Evolutionary conservation across 208 protist species (phyloP).

Genomic region (Leishmania major): DNA sequence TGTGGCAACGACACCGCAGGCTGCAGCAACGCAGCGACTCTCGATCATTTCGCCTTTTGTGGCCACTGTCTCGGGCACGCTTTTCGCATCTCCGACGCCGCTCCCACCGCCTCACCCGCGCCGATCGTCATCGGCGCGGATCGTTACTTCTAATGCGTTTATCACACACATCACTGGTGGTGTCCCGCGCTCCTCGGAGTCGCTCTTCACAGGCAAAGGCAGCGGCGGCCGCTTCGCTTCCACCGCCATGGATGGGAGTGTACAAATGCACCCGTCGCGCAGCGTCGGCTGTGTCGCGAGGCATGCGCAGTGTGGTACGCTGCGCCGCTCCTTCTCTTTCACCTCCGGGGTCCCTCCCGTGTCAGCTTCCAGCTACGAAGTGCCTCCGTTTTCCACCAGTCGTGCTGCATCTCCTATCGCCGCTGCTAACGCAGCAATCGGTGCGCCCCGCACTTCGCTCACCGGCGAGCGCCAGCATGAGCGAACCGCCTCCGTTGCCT

Average conservation of each 20-base stretch:
- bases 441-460: not conserved
- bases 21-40: not conserved
- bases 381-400: constrained; percentile 4
- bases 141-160: not conserved
- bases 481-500: constrained; percentile 33
- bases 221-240: not conserved
- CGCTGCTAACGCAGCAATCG: not conserved
- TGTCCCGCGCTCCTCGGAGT: not conserved
- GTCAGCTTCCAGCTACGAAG: not conserved
- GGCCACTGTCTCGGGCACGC: not conserved
- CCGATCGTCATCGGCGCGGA: constrained; percentile 26
- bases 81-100: not conserved
- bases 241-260: not conserved
- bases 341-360: constrained; percentile 17
- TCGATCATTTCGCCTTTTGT: not conserved
- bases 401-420: not conserved
- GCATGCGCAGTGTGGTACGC: not conserved
- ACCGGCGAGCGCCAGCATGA: constrained; percentile 17
- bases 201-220: constrained; percentile 3
- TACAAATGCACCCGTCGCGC: not conserved
- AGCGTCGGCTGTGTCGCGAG: not conserved
- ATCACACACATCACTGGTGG: not conserved
- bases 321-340: constrained; percentile 35
- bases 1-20: not conserved
- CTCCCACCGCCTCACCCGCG: constrained; percentile 27